Evolutionary conservation across 2,329 filamentous ascomycete species (phyloP).

Genomic region (Rugonectria rugulosa): DNA sequence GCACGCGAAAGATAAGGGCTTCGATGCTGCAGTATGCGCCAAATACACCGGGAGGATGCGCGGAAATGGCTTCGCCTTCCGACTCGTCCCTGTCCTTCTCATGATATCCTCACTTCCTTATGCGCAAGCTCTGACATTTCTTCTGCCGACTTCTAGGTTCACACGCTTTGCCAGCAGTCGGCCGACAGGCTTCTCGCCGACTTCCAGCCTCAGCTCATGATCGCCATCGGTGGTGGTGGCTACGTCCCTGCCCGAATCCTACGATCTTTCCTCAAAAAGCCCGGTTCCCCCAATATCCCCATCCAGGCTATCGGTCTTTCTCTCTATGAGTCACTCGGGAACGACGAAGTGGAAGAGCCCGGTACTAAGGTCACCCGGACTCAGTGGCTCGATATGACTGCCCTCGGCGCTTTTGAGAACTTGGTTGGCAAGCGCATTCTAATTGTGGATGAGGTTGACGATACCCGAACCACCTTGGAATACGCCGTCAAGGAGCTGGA

Average conservation of each 20-base stretch:
- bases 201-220: constrained; percentile 94
- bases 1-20: background rate
- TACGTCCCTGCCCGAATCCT: constrained; percentile 97
- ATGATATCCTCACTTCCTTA: background rate
- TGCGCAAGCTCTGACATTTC: constrained; percentile 26
- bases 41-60: no score
- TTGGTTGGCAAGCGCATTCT: constrained; percentile 41
- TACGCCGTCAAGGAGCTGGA: constrained; percentile 92
- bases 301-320: constrained; percentile 99
- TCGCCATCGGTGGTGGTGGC: constrained; percentile 96
- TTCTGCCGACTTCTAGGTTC: constrained; percentile 67
- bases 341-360: constrained; percentile 67
- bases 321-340: constrained; percentile 86
- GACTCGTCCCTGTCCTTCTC: background rate
- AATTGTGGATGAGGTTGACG: constrained; percentile 74
- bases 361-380: constrained; percentile 97
- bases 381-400: constrained; percentile 94
- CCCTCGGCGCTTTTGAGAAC: constrained; percentile 74
- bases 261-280: constrained; percentile 93
- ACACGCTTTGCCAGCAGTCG: constrained; percentile 93
- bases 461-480: constrained; percentile 92
- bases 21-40: no score
- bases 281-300: constrained; percentile 90
- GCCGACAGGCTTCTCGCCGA: constrained; percentile 82
- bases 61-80: background rate